Percentiles rank a stretch among this genome's conserved stretches.
Evolutionary conservation across 2,329 filamentous ascomycete species (phyloP).

Genomic region (Penicillium sp.): DNA sequence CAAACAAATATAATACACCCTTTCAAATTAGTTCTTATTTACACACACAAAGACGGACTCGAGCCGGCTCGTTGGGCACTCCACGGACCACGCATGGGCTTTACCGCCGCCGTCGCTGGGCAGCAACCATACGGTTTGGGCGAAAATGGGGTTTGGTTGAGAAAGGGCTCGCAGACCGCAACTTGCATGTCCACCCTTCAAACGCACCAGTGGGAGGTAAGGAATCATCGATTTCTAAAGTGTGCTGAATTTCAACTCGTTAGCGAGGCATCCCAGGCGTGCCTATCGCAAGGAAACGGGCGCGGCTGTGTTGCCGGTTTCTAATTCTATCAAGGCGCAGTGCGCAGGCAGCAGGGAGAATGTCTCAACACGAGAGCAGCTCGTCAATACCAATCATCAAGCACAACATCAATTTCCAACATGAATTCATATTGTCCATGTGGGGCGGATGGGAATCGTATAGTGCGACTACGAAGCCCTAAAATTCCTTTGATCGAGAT

Average conservation of each 20-base stretch:
- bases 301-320: slow-evolving; percentile 1
- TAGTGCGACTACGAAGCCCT: slow-evolving; percentile 23
- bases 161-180: slow-evolving; percentile 30
- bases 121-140: slow-evolving; percentile 34
- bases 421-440: slow-evolving; percentile 6
- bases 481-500: slow-evolving; percentile 17
- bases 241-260: background rate
- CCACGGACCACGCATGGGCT: slow-evolving; percentile 32
- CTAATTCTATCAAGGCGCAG: slow-evolving; percentile 3
- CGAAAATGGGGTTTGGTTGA: slow-evolving; percentile 19
- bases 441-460: slow-evolving; percentile 6
- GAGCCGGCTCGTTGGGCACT: slow-evolving; percentile 30
- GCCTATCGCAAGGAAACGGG: background rate
- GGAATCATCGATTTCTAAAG: background rate
- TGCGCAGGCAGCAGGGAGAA: background rate
- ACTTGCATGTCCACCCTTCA: slow-evolving; percentile 20
- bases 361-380: background rate
- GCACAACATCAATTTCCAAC: background rate
- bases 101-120: slow-evolving; percentile 41
- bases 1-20: background rate
- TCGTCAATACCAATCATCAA: background rate
- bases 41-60: slow-evolving; percentile 20
- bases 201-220: background rate
- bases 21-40: slow-evolving; percentile 10
- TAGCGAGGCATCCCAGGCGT: slow-evolving; percentile 2